phyloP scores from a whole-genome alignment of 306 rosid genomes.

The Fragaria nilgerrensis region DNA sequence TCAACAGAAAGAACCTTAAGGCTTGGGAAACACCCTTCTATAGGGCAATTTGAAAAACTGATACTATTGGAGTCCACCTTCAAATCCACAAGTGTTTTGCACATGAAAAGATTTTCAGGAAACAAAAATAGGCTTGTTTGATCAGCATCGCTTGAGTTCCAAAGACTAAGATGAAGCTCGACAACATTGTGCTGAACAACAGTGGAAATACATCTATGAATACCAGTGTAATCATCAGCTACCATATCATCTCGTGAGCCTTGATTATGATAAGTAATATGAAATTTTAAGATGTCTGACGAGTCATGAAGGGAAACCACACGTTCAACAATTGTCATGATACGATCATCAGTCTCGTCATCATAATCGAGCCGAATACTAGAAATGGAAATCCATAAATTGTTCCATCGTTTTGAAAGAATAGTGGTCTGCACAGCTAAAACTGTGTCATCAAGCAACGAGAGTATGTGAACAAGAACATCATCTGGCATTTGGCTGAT shows the following conservation, averaged over 20 bases:
- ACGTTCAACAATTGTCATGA: neutral
- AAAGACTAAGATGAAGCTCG: neutral
- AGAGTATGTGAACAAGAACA: neutral
- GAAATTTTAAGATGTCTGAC: neutral
- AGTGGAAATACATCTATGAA: neutral
- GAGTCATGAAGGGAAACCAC: neutral
- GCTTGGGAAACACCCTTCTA: neutral
- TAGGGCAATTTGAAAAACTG: neutral
- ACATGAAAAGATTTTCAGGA: neutral
- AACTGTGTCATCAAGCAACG: neutral
- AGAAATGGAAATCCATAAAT: neutral
- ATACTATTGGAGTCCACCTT: neutral
- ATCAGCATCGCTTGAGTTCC: no score
- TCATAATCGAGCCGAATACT: no score
- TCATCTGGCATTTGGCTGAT: neutral
- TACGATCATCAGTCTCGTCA: neutral
- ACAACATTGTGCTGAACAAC: neutral
- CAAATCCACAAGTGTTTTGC: neutral
- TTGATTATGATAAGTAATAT: no score
- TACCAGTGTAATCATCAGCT: neutral
- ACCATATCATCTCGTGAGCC: neutral
- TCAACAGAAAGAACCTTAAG: neutral
- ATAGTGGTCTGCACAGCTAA: neutral
- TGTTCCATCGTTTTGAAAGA: neutral
- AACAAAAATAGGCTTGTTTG: neutral